Conservation (phyloP, 1,284 basidiomycete genomes). For the Fistulina hepatica region DNA sequence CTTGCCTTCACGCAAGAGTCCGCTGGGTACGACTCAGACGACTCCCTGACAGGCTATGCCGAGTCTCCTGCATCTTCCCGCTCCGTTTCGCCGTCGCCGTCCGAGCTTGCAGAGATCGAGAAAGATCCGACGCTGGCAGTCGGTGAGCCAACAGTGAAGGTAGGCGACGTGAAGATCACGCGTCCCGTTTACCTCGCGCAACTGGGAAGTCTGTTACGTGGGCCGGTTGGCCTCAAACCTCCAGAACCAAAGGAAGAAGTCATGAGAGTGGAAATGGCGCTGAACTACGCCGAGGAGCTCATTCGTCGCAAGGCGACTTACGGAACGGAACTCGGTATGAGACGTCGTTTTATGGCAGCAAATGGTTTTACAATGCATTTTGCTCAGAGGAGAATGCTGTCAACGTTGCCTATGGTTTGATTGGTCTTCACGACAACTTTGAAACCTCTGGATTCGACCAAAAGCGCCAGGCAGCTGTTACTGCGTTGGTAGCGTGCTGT, state of each 20-base stretch:
- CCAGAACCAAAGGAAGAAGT: conserved; percentile 54
- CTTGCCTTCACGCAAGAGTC: conserved; percentile 14
- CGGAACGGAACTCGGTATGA: conserved; percentile 76
- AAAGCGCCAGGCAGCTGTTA: conserved; percentile 66
- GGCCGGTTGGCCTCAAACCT: conserved; percentile 31
- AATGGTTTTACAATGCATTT: conserved; percentile 5
- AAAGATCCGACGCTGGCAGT: conserved; percentile 70
- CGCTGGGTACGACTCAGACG: conserved; percentile 61
- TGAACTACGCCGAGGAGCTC: conserved; percentile 69
- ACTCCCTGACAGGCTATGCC: conserved; percentile 73
- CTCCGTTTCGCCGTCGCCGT: conserved; percentile 67
- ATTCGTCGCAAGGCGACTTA: conserved; percentile 73
- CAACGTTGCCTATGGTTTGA: conserved; percentile 64
- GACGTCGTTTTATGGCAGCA: background rate
- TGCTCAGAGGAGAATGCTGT: conserved; percentile 75
- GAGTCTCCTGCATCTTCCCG: conserved; percentile 60
- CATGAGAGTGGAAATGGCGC: conserved; percentile 52
- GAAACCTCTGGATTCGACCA: conserved; percentile 72
- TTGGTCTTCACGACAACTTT: conserved; percentile 76
- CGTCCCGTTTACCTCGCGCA: conserved; percentile 79
- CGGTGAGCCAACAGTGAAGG: no score
- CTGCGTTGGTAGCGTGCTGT: conserved; percentile 70
- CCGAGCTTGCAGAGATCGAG: conserved; percentile 74
- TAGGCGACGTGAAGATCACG: conserved; percentile 53
- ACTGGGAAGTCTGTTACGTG: conserved; percentile 59